A percentile compares a stretch with the other conserved stretches of the same genome.
Conservation (phyloP, 2,329 filamentous ascomycete genomes). For the Aureobasidium pullulans region DNA sequence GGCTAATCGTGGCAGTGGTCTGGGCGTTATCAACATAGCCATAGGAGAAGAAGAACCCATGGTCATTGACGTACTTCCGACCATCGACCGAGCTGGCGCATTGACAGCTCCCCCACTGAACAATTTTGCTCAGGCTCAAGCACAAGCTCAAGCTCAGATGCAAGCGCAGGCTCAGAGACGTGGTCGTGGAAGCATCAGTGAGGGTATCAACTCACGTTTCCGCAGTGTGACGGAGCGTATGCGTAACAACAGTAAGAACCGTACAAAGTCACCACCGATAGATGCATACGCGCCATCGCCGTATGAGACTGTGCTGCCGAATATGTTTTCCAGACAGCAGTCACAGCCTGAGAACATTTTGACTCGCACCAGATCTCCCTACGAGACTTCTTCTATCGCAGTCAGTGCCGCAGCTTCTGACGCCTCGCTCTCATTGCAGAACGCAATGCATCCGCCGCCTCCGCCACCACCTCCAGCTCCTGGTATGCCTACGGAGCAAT, state of each 20-base stretch:
- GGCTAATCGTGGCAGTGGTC: slow-evolving; percentile 17
- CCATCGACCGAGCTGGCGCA: slow-evolving; percentile 20
- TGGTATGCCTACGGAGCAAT: slow-evolving; percentile 12
- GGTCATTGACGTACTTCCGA: slow-evolving; percentile 16
- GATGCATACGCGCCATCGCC: slow-evolving; percentile 27
- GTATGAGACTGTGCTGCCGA: slow-evolving; percentile 37
- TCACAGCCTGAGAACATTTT: background rate
- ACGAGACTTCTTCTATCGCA: background rate
- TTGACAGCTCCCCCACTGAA: slow-evolving; percentile 25
- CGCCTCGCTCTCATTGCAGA: slow-evolving; percentile 26
- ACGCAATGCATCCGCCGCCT: slow-evolving; percentile 20
- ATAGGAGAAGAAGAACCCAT: slow-evolving; percentile 33
- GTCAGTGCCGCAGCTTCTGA: slow-evolving; percentile 17
- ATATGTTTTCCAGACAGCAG: slow-evolving; percentile 16
- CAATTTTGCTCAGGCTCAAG: slow-evolving; percentile 20
- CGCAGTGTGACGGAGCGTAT: slow-evolving; percentile 52
- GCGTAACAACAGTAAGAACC: slow-evolving; percentile 49
- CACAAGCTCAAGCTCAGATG: slow-evolving; percentile 18
- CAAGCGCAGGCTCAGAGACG: slow-evolving; percentile 42
- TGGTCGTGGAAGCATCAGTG: slow-evolving; percentile 50
- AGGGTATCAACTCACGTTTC: slow-evolving; percentile 50
- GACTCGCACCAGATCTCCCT: background rate
- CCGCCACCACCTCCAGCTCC: slow-evolving; percentile 10
- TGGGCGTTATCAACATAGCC: slow-evolving; percentile 36
- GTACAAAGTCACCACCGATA: slow-evolving; percentile 41